Percentiles rank a stretch among this genome's conserved stretches.
Conservation (phyloP, 2,329 filamentous ascomycete genomes). For the Exophiala spinifera region DNA sequence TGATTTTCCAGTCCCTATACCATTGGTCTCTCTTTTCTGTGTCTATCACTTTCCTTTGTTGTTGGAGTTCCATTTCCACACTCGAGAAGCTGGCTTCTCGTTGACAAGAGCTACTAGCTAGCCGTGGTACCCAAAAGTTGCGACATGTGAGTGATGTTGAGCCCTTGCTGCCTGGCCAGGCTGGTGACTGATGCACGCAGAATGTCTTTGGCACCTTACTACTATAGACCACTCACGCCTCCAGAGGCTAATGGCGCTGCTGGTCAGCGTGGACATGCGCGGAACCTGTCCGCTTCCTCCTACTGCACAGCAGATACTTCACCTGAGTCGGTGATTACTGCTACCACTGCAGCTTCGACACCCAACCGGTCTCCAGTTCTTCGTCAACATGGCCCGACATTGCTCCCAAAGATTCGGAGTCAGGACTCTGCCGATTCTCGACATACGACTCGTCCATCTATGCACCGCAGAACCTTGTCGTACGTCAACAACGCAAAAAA, state of each 20-base stretch:
- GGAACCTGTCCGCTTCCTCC: conserved; percentile 61
- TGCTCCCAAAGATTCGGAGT: conserved; percentile 80
- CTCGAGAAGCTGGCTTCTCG: conserved; percentile 28
- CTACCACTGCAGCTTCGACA: conserved; percentile 54
- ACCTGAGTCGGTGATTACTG: conserved; percentile 65
- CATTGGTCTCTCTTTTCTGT: conserved; percentile 26
- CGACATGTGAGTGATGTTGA: conserved; percentile 20
- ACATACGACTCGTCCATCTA: conserved; percentile 9
- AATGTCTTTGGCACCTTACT: conserved; percentile 44
- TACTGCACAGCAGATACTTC: conserved; percentile 64
- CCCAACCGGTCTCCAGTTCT: conserved; percentile 69
- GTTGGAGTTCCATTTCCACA: conserved; percentile 7
- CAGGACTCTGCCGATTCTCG: conserved; percentile 58
- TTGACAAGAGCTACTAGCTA: conserved; percentile 9
- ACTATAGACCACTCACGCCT: conserved; percentile 46
- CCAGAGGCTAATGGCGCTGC: conserved; percentile 37
- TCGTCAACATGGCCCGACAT: conserved; percentile 69
- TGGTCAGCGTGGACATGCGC: conserved; percentile 49
- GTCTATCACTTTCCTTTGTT: conserved; percentile 26
- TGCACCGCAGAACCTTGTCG: conserved; percentile 31
- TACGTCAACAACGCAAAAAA: conserved; percentile 53
- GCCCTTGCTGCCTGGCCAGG: conserved; percentile 12
- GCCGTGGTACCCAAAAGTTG: conserved; percentile 16
- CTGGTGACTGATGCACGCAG: conserved; percentile 26
- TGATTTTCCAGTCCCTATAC: conserved; percentile 17